Evolutionary conservation across 140 eudicot species (phyloP).

Genomic region (Bidens hawaiensis): DNA sequence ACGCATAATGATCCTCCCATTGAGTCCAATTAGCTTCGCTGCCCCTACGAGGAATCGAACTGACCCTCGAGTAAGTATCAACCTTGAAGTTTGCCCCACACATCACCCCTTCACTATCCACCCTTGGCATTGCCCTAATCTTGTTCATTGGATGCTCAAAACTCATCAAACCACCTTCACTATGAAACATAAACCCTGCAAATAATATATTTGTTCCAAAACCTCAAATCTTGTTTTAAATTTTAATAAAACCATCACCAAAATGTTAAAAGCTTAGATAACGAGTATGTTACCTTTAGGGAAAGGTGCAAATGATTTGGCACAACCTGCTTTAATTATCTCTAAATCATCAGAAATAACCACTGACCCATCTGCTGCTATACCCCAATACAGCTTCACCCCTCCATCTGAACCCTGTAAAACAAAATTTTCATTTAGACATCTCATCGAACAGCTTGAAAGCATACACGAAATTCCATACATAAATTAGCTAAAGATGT

Average conservation of each 20-base stretch:
- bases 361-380: constrained; percentile 91
- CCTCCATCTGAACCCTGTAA: constrained; percentile 91
- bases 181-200: constrained; percentile 87
- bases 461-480: not conserved
- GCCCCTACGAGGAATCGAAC: constrained; percentile 82
- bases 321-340: constrained; percentile 81
- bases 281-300: constrained; percentile 50
- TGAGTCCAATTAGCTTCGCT: constrained; percentile 81
- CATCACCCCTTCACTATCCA: constrained; percentile 91
- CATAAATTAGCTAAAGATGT: no score
- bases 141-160: constrained; percentile 98
- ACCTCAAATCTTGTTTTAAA: not conserved
- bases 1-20: constrained; percentile 43
- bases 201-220: not conserved
- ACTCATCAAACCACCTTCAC: constrained; percentile 92
- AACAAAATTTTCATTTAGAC: not conserved
- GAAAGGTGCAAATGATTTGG: constrained; percentile 92
- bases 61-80: constrained; percentile 64
- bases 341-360: constrained; percentile 86
- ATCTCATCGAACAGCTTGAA: constrained; percentile 3
- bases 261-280: not conserved
- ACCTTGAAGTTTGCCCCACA: constrained; percentile 97
- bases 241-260: not conserved
- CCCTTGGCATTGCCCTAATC: constrained; percentile 92
- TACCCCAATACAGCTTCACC: constrained; percentile 85